Percentiles rank a stretch among this genome's conserved stretches.
Conservation (phyloP, 148 eudicot genomes). For the Fagopyrum esculentum region DNA sequence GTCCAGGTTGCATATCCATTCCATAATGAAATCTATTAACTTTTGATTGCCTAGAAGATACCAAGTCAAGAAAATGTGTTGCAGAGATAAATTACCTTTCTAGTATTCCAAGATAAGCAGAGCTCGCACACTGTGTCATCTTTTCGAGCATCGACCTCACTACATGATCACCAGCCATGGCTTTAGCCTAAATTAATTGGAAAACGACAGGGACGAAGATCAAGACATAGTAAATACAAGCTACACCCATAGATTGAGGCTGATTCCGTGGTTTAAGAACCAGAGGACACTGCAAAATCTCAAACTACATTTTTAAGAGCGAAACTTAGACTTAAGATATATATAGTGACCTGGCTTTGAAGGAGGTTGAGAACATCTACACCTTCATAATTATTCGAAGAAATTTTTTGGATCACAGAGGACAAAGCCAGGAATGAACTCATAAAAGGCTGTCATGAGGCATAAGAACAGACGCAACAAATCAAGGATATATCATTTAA, state of each 20-base stretch:
- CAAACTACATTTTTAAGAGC: not conserved
- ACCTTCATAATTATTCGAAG: conserved; percentile 50
- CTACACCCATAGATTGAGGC: not conserved
- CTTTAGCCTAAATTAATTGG: conserved; percentile 58
- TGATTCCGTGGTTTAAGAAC: not conserved
- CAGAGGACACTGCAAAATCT: not conserved
- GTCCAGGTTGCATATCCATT: not conserved
- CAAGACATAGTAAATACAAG: not conserved
- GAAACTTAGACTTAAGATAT: not conserved
- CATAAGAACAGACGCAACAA: not conserved
- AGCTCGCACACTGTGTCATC: conserved; percentile 78
- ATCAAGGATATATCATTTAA: not conserved
- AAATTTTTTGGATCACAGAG: conserved; percentile 64
- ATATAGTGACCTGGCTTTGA: conserved; percentile 75
- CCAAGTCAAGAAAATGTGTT: not conserved
- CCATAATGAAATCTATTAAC: not conserved
- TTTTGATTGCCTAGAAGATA: not conserved
- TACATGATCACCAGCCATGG: conserved; percentile 89
- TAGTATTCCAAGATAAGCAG: conserved; percentile 88
- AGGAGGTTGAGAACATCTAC: conserved; percentile 88
- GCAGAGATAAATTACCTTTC: conserved; percentile 50
- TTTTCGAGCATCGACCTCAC: conserved; percentile 89
- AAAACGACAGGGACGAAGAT: not conserved
- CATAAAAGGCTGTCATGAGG: conserved; percentile 69
- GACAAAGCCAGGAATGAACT: conserved; percentile 89